phyloP scores from a whole-genome alignment of 2,329 filamentous ascomycete genomes.

The Pezicula carpinea region DNA sequence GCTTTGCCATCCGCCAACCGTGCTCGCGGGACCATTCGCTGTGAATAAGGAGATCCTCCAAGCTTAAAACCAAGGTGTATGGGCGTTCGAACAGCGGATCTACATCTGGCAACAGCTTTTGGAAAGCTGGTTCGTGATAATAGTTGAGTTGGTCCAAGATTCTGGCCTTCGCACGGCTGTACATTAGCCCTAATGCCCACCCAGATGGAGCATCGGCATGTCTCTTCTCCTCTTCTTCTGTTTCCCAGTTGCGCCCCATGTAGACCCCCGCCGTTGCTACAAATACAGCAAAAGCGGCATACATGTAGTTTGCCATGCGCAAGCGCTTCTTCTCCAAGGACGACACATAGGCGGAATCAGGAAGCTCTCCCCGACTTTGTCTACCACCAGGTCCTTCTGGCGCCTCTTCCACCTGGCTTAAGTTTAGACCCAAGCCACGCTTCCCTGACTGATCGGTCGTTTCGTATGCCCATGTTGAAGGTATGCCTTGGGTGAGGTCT shows the following conservation, averaged over 20 bases:
- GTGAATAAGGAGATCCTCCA: conserved; percentile 92
- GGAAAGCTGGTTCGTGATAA: conserved; percentile 93
- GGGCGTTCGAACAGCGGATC: conserved; percentile 78
- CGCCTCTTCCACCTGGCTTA: conserved; percentile 44
- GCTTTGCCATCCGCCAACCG: conserved; percentile 92
- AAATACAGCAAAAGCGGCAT: conserved; percentile 52
- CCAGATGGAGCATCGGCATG: conserved; percentile 73
- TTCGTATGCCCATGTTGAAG: conserved; percentile 82
- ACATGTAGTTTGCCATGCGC: conserved; percentile 70
- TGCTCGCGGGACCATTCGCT: conserved; percentile 93
- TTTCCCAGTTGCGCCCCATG: conserved; percentile 83
- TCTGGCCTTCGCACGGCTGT: conserved; percentile 72
- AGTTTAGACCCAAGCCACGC: conserved; percentile 34
- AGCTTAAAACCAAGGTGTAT: conserved; percentile 85
- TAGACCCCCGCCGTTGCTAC: conserved; percentile 54
- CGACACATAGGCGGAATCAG: conserved; percentile 80
- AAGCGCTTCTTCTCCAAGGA: conserved; percentile 81
- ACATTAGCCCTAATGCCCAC: conserved; percentile 73
- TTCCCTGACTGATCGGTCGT: conserved; percentile 40
- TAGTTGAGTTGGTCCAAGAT: conserved; percentile 75
- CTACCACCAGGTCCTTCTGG: conserved; percentile 39
- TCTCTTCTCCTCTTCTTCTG: conserved; percentile 62
- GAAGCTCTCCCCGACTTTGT: conserved; percentile 61
- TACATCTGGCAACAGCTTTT: conserved; percentile 81
- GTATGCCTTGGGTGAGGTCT: conserved; percentile 90